A percentile compares a stretch with the other conserved stretches of the same genome.
Evolutionary conservation across 768 basidiomycete genomes (phyloP).

Genomic region (Suillus clintonianus): DNA sequence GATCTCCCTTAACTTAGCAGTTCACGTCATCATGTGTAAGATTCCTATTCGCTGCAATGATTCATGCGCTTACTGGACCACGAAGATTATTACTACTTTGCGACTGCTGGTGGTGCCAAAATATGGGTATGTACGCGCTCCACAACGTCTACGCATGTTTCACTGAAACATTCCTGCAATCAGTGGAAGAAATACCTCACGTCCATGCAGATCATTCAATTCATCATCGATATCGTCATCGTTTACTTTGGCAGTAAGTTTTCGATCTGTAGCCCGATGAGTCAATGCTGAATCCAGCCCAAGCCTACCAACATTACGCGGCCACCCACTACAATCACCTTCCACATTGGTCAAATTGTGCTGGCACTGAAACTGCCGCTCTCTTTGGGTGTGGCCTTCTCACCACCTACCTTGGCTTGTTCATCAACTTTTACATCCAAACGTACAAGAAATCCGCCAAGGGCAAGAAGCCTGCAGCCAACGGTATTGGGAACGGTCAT

Average conservation of each 20-base stretch:
- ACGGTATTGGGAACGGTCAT: constrained; percentile 45
- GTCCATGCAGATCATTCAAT: constrained; percentile 94
- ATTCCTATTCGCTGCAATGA: constrained; percentile 17
- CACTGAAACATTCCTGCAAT: neutral
- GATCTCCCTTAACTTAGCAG: constrained; percentile 85
- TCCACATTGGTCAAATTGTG: constrained; percentile 81
- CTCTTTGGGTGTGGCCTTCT: constrained; percentile 87
- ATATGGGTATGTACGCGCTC: constrained; percentile 74
- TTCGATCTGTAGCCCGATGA: neutral
- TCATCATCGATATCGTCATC: constrained; percentile 85
- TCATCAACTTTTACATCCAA: constrained; percentile 93
- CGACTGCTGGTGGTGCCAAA: constrained; percentile 93
- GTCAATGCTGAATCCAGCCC: constrained; percentile 8
- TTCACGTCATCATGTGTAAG: constrained; percentile 98
- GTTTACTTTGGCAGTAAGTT: constrained; percentile 95
- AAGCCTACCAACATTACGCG: constrained; percentile 83
- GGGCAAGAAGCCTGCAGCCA: constrained; percentile 32
- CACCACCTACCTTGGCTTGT: constrained; percentile 88
- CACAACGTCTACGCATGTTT: neutral
- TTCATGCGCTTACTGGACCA: neutral
- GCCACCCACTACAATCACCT: constrained; percentile 57
- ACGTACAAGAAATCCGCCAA: constrained; percentile 72
- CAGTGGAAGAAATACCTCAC: constrained; percentile 99
- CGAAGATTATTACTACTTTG: constrained; percentile 98
- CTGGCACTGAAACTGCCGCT: constrained; percentile 87